Percentiles rank a stretch among this genome's conserved stretches.
These are phyloP conservation scores for Dinochytrium kinnereticum DNA, from an alignment of 371 early-diverging fungal species.

Conservation along the genomic window DNA sequence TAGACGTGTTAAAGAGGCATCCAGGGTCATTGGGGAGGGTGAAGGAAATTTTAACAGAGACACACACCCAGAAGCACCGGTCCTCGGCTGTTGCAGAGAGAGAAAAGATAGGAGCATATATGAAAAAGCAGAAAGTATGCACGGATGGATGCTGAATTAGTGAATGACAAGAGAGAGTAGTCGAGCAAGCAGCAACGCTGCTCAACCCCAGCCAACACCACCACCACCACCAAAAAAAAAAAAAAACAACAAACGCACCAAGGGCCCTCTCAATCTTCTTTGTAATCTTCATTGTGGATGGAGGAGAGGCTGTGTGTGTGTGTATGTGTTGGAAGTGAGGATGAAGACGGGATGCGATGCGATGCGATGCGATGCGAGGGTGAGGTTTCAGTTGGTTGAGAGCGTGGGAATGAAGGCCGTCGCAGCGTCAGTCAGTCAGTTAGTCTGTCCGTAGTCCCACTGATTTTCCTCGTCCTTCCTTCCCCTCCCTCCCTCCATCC, in stretches of 20 bases:
- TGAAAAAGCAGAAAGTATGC: background rate
- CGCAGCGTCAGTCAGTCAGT: no score
- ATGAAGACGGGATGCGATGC: background rate
- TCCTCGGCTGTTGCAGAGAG: slow-evolving; percentile 37
- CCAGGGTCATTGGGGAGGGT: background rate
- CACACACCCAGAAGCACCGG: slow-evolving; percentile 50
- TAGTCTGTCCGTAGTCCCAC: no score
- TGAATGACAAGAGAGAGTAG: no score
- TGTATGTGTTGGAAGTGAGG: slow-evolving; percentile 4
- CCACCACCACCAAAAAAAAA: background rate
- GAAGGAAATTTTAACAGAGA: background rate
- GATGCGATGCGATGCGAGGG: no score
- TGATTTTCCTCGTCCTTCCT: no score
- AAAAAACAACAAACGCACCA: slow-evolving; percentile 27
- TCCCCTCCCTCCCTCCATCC: no score
- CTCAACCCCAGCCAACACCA: background rate
- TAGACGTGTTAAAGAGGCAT: background rate
- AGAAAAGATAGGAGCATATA: background rate
- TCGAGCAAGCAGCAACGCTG: background rate
- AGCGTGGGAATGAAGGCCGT: no score
- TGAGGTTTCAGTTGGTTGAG: no score
- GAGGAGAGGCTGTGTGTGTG: no score
- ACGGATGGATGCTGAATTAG: background rate
- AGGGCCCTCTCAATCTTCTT: slow-evolving; percentile 51
- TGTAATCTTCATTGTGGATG: slow-evolving; percentile 49